phyloP scores from a whole-genome alignment of 192 early-diverging fungal genomes.

The Entomortierella lignicola region DNA sequence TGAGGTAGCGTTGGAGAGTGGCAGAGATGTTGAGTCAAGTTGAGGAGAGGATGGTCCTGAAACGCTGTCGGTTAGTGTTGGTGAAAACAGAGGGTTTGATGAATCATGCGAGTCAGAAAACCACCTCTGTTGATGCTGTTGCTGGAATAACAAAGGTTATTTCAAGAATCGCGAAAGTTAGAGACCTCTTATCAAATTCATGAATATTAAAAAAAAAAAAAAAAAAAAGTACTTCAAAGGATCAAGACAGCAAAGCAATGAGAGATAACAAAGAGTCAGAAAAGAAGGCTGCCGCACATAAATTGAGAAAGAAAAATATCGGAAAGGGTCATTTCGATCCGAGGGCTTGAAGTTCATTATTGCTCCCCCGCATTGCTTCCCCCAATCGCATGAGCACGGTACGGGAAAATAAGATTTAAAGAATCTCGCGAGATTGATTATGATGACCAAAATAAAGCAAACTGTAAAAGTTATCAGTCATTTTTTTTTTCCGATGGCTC shows the following conservation, averaged over 20 bases:
- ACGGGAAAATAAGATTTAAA: background rate
- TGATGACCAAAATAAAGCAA: too few species aligned
- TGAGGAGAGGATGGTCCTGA: background rate
- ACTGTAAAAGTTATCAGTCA: too few species aligned
- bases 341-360: background rate
- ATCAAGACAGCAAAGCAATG: background rate
- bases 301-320: too few species aligned
- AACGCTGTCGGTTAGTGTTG: conserved; percentile 1
- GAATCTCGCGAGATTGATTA: too few species aligned
- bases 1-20: background rate
- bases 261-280: too few species aligned
- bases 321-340: background rate
- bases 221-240: background rate
- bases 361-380: background rate
- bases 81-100: background rate
- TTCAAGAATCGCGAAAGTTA: too few species aligned
- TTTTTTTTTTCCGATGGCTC: too few species aligned
- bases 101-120: background rate
- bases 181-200: too few species aligned
- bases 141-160: too few species aligned
- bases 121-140: conserved; percentile 16
- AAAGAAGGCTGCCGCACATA: too few species aligned
- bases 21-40: background rate
- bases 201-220: background rate
- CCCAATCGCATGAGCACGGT: background rate